These are phyloP conservation scores for Macrocybe gigantea DNA, from an alignment of 768 basidiomycete species.

Conservation along the genomic window DNA sequence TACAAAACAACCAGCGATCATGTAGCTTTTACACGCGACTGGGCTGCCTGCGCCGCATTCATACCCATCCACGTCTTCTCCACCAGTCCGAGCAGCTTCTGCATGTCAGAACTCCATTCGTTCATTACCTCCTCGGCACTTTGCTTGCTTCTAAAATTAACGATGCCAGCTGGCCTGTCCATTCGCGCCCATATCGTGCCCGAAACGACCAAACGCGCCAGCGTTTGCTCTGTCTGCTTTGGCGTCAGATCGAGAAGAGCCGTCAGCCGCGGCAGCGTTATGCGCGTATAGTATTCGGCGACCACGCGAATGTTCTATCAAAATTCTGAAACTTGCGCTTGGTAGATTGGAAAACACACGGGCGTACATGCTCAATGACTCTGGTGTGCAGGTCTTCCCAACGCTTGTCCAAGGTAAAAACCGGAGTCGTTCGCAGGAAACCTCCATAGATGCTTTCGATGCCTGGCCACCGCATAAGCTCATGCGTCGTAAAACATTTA, in stretches of 20 bases:
- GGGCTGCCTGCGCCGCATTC: constrained; percentile 85
- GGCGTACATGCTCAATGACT: constrained; percentile 91
- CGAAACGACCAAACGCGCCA: constrained; percentile 86
- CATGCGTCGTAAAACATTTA: constrained; percentile 89
- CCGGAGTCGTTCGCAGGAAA: constrained; percentile 70
- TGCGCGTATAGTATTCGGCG: constrained; percentile 91
- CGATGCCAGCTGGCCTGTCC: constrained; percentile 86
- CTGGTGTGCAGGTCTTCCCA: constrained; percentile 96
- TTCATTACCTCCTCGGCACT: constrained; percentile 93
- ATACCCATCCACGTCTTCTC: constrained; percentile 99
- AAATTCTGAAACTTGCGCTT: constrained; percentile 2
- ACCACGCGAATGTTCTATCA: constrained; percentile 91
- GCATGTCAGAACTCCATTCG: constrained; percentile 97
- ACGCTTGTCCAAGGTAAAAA: constrained; percentile 72
- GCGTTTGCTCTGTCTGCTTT: constrained; percentile 81
- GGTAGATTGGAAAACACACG: background rate
- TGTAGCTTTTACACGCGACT: constrained; percentile 48
- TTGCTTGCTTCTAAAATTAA: constrained; percentile 80
- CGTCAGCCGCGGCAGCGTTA: constrained; percentile 78
- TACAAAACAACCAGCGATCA: constrained; percentile 12
- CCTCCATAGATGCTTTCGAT: constrained; percentile 86
- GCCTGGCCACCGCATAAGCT: constrained; percentile 96
- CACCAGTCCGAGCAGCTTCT: constrained; percentile 81
- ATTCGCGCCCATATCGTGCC: constrained; percentile 92
- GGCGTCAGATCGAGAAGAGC: constrained; percentile 80